These are phyloP conservation scores for Candida maesae DNA, from an alignment of 805 yeast genomes.

Conservation along the genomic window DNA sequence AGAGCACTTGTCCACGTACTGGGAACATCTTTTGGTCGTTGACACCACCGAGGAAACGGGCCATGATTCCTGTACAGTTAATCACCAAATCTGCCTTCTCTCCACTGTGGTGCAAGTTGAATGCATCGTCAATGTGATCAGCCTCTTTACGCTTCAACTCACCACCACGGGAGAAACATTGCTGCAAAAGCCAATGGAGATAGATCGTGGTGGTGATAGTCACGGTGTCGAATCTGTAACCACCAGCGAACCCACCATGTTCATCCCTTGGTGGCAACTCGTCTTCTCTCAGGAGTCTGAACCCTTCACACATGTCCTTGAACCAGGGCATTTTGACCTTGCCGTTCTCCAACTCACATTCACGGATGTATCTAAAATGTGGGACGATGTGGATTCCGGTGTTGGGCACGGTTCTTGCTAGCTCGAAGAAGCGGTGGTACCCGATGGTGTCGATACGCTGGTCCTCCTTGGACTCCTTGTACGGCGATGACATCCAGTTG, in stretches of 20 bases:
- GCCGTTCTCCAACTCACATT: constrained; percentile 15
- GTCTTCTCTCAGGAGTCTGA: constrained; percentile 28
- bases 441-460: constrained; percentile 45
- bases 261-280: constrained; percentile 27
- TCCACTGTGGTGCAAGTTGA: constrained; percentile 35
- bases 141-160: constrained; percentile 39
- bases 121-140: constrained; percentile 45
- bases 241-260: constrained; percentile 33
- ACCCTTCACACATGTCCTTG: constrained; percentile 38
- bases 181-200: constrained; percentile 46
- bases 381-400: constrained; percentile 41
- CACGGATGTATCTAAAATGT: constrained; percentile 15
- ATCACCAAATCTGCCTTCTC: constrained; percentile 46
- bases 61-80: constrained; percentile 54
- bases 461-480: constrained; percentile 31
- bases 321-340: constrained; percentile 45
- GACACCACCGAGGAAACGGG: constrained; percentile 42
- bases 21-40: constrained; percentile 43
- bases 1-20: constrained; percentile 55
- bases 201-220: constrained; percentile 59
- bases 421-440: constrained; percentile 41
- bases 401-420: constrained; percentile 45
- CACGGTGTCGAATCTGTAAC: constrained; percentile 48
- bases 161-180: constrained; percentile 45
- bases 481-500: constrained; percentile 62